Evolutionary conservation across 495 filamentous ascomycete species (phyloP).

Genomic region (Staphylotrichum tortipilum): DNA sequence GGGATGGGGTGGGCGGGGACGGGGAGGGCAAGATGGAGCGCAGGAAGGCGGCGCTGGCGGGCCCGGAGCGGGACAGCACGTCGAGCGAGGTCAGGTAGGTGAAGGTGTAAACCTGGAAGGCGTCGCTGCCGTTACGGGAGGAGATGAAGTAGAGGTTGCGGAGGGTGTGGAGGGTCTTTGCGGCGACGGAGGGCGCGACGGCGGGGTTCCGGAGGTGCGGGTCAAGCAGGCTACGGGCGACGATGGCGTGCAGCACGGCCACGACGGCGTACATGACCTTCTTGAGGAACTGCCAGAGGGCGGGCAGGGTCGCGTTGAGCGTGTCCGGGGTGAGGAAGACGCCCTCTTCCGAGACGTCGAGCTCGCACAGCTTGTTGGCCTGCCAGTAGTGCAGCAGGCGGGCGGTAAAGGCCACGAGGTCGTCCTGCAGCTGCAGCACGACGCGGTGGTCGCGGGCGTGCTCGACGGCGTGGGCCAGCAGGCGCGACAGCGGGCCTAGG

Average conservation of each 20-base stretch:
- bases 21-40: constrained; percentile 41
- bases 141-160: constrained; percentile 84
- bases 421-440: constrained; percentile 60
- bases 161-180: constrained; percentile 69
- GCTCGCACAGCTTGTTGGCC: constrained; percentile 70
- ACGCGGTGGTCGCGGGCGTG: constrained; percentile 50
- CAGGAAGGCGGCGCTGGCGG: constrained; percentile 62
- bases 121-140: constrained; percentile 60
- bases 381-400: constrained; percentile 75
- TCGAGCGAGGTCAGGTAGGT: constrained; percentile 85
- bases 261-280: constrained; percentile 73
- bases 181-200: constrained; percentile 62
- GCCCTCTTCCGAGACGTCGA: constrained; percentile 69
- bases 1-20: constrained; percentile 29
- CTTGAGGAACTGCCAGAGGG: constrained; percentile 75
- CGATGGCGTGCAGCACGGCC: constrained; percentile 62
- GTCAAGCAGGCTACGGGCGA: constrained; percentile 52
- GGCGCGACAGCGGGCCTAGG: constrained; percentile 67
- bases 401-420: constrained; percentile 60
- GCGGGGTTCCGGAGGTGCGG: constrained; percentile 31
- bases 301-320: constrained; percentile 57
- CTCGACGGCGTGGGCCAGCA: constrained; percentile 67
- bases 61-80: constrained; percentile 66
- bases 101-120: constrained; percentile 74
- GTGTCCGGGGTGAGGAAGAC: constrained; percentile 63